Base-by-base conservation (phyloP, 2,329 filamentous ascomycete species). In the Ascosphaera apis region DNA sequence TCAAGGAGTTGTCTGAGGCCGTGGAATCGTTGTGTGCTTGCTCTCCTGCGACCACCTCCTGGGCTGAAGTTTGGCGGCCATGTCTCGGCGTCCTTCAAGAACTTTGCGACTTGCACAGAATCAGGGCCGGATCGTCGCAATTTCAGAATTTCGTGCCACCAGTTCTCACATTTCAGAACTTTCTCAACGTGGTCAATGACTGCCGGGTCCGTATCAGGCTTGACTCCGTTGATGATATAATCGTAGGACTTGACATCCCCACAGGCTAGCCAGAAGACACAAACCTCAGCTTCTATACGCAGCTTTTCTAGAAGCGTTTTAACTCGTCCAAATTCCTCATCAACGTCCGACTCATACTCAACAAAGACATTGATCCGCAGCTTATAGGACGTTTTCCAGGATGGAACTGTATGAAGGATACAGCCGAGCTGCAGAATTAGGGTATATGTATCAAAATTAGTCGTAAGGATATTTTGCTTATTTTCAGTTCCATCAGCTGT, bases 401-500 rank as follows among this genome's bases (percentile, higher is more conserved):
- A 71, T 2, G 76, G 75, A 0, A 88, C 80, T 1, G 78, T 88
- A 42, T 76, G 70, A 1, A 91, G 55, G 39, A 91, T 91, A 45
- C 80, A 86, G 0, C 83, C 82, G 7, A 91, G 63, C 45, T 91
- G 81, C 3, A 91, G 61, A 40, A 91, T 88, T n/a, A 91, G 61
- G 0, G 81, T 70, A 65, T 83, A 91, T 0, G 82, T 91, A 51
- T 91, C 82, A 51, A 91, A 91, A 44, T 91, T 91, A 0, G 79
- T 88, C 0, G 82, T 91, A 37, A 86, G 53, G 4, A 88, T 63
- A 45, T 70, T 72, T 41, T 65, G 58, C 40, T 65, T 66, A 42
- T 65, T 72, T 48, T 71, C 68, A 17, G 45, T 43, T 1, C 65
- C 66, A 42, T 76, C 72, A 1, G 75, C 62, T 1, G 71, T 68